Evolutionary conservation across 2,329 filamentous ascomycete genomes (phyloP).

Genomic region (Alternaria postmessia): DNA sequence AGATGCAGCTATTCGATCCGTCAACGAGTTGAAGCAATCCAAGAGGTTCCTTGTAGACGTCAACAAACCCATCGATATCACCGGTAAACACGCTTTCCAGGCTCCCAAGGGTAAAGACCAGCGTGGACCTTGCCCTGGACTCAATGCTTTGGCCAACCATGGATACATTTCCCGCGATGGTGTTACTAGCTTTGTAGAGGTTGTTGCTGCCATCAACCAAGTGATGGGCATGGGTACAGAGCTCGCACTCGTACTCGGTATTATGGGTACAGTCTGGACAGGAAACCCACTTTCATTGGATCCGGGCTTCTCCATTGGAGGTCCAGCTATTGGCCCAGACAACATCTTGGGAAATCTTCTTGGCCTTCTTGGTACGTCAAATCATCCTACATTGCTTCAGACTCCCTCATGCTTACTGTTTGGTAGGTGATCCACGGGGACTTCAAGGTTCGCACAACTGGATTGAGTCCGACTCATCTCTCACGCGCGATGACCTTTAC

Average conservation of each 20-base stretch:
- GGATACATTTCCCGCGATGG: conserved; percentile 39
- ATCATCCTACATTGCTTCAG: conserved; percentile 18
- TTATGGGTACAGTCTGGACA: conserved; percentile 58
- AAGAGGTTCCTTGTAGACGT: conserved; percentile 24
- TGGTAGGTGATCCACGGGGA: conserved; percentile 50
- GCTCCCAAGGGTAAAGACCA: conserved; percentile 52
- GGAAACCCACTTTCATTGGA: conserved; percentile 61
- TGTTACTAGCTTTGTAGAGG: conserved; percentile 53
- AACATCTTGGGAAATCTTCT: conserved; percentile 56
- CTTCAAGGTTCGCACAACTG: conserved; percentile 57
- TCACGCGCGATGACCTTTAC: conserved; percentile 56
- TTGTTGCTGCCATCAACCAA: conserved; percentile 53
- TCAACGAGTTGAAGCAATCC: conserved; percentile 20
- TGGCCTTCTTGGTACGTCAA: conserved; percentile 53
- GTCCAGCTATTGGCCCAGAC: conserved; percentile 34
- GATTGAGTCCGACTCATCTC: conserved; percentile 52
- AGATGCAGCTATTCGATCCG: conserved; percentile 16
- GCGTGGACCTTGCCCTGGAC: conserved; percentile 53
- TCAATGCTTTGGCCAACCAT: conserved; percentile 55
- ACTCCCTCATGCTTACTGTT: conserved; percentile 29
- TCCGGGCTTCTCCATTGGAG: conserved; percentile 62
- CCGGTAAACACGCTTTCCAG: conserved; percentile 37
- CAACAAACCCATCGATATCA: conserved; percentile 40
- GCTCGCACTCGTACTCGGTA: conserved; percentile 50
- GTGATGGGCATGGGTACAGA: conserved; percentile 58